Percentiles rank a stretch among this genome's conserved stretches.
Evolutionary conservation across 352 stramenopile species (phyloP).

Genomic region (Phytophthora sansomeana): DNA sequence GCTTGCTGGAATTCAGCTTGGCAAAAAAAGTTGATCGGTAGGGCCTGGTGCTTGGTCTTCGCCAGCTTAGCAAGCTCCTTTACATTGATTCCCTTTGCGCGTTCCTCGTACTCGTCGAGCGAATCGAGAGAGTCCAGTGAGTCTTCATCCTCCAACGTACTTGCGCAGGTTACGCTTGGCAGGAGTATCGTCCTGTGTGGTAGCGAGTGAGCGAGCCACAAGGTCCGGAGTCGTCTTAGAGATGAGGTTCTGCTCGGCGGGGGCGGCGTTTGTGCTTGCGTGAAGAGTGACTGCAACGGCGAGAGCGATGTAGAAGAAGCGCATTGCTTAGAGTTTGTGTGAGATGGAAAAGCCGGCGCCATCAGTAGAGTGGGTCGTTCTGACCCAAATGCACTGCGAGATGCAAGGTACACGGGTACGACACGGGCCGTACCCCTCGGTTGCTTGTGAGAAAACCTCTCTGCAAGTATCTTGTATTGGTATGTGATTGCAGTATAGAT

Average conservation of each 20-base stretch:
- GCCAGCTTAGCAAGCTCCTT: background rate
- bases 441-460: conserved; percentile 1
- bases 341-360: background rate
- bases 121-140: conserved; percentile 8
- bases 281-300: background rate
- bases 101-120: conserved; percentile 7
- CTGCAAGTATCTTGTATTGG: background rate
- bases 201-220: background rate
- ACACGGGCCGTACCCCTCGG: conserved; percentile 2
- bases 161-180: conserved; percentile 24
- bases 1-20: background rate
- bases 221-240: background rate
- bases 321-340: conserved; percentile 1
- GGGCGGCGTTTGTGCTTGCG: conserved; percentile 6
- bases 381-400: background rate
- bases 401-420: background rate
- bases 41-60: background rate
- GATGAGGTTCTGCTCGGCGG: background rate
- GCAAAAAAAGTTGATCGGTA: background rate
- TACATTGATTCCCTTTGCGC: background rate
- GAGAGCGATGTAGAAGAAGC: conserved; percentile 5
- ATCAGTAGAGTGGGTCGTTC: background rate
- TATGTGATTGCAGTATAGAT: too few species aligned
- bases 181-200: background rate
- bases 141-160: conserved; percentile 1